Percentiles rank a stretch among this genome's conserved stretches.
Evolutionary conservation across 2,329 filamentous ascomycete genomes (phyloP).

Genomic region (Aspergillus tubingensis): DNA sequence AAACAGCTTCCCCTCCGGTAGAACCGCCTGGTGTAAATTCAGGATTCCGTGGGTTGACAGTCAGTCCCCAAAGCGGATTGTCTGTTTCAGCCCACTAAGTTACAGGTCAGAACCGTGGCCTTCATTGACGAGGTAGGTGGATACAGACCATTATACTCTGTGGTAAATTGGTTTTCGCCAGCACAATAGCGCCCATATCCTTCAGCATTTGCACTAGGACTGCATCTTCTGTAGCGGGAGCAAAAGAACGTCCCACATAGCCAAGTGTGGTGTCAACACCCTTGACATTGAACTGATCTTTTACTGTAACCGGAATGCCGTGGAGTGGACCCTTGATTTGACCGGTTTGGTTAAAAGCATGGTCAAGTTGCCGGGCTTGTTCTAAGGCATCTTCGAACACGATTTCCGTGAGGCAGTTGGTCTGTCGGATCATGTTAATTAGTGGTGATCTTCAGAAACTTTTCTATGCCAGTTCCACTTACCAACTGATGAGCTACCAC

Average conservation of each 20-base stretch:
- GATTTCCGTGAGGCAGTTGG: conserved; percentile 41
- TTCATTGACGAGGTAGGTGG: not conserved
- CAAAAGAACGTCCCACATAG: conserved; percentile 55
- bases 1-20: conserved; percentile 47
- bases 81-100: conserved; percentile 56
- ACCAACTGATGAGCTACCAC: conserved; percentile 35
- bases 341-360: conserved; percentile 30
- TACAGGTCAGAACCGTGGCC: conserved; percentile 2
- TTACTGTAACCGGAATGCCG: conserved; percentile 58
- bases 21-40: conserved; percentile 52
- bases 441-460: not conserved
- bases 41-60: conserved; percentile 48
- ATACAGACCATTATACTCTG: conserved; percentile 55
- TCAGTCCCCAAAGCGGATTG: conserved; percentile 55
- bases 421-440: conserved; percentile 22
- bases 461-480: not conserved
- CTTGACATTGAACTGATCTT: conserved; percentile 64
- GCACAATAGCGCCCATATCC: conserved; percentile 53
- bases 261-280: conserved; percentile 61
- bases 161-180: conserved; percentile 56
- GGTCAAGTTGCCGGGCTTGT: conserved; percentile 35
- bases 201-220: conserved; percentile 53
- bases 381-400: conserved; percentile 37
- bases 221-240: conserved; percentile 53
- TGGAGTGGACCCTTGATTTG: conserved; percentile 54